phyloP scores from a whole-genome alignment of 257 asterid species.

The Coffea canephora region DNA sequence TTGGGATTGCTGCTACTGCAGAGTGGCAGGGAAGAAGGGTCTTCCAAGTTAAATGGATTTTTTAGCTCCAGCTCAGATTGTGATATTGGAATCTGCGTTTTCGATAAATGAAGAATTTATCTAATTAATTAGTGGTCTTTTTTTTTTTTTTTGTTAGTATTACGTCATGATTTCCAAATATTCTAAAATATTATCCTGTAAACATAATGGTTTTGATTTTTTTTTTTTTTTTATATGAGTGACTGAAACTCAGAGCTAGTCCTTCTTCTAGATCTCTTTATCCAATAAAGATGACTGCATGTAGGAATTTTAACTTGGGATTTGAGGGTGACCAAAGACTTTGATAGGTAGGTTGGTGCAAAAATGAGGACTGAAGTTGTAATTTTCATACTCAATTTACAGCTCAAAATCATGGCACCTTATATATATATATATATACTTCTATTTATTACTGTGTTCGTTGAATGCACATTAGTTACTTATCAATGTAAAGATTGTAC shows the following conservation, averaged over 20 bases:
- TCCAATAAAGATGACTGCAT: neutral
- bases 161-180: constrained; percentile 5
- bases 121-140: neutral
- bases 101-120: constrained; percentile 30
- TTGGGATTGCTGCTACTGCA: constrained; percentile 44
- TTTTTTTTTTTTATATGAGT: neutral
- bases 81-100: constrained; percentile 61
- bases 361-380: neutral
- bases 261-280: neutral
- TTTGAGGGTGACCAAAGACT: neutral
- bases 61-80: constrained; percentile 41
- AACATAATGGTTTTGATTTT: constrained; percentile 20
- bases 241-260: neutral
- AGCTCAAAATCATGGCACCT: neutral
- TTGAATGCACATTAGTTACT: neutral
- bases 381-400: neutral
- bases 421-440: too few species aligned
- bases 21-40: constrained; percentile 43
- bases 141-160: neutral
- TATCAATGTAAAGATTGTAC: neutral
- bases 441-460: neutral
- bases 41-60: constrained; percentile 35
- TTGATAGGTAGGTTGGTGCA: neutral
- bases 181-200: constrained; percentile 12
- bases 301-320: neutral